Evolutionary conservation across 768 basidiomycete genomes (phyloP).

Genomic region (Obba rivulosa): DNA sequence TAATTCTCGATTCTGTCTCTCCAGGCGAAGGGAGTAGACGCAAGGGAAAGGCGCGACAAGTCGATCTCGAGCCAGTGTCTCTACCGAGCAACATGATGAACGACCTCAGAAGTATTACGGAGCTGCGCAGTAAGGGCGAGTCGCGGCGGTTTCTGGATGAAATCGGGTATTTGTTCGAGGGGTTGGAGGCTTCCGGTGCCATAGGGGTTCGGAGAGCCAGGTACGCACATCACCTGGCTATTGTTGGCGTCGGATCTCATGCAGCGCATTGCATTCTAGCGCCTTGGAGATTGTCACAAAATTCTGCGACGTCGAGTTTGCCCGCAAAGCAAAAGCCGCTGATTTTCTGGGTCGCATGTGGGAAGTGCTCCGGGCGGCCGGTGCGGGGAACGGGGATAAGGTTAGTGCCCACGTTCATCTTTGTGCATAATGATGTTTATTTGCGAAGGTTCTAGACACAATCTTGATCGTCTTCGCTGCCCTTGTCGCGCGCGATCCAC

Average conservation of each 20-base stretch:
- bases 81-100: conserved; percentile 63
- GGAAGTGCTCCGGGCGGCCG: conserved; percentile 56
- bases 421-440: background rate
- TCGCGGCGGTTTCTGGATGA: conserved; percentile 77
- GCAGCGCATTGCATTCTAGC: conserved; percentile 35
- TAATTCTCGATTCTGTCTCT: conserved; percentile 15
- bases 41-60: conserved; percentile 29
- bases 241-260: too few relatives aligned
- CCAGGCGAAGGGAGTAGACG: conserved; percentile 32
- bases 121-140: conserved; percentile 77
- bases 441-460: conserved; percentile 54
- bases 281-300: conserved; percentile 74
- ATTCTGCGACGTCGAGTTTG: conserved; percentile 67
- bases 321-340: conserved; percentile 72
- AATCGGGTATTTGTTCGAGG: conserved; percentile 81
- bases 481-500: conserved; percentile 55
- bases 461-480: conserved; percentile 57
- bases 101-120: conserved; percentile 74
- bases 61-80: conserved; percentile 14
- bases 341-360: conserved; percentile 69
- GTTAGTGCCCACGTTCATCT: conserved; percentile 19
- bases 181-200: conserved; percentile 50
- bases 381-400: conserved; percentile 58
- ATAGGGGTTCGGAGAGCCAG: conserved; percentile 62
- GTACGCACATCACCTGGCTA: conserved; percentile 29